Percentiles rank a stretch among this genome's conserved stretches.
Conservation (phyloP, 139 green algal species). For the Micractinium sp. region DNA sequence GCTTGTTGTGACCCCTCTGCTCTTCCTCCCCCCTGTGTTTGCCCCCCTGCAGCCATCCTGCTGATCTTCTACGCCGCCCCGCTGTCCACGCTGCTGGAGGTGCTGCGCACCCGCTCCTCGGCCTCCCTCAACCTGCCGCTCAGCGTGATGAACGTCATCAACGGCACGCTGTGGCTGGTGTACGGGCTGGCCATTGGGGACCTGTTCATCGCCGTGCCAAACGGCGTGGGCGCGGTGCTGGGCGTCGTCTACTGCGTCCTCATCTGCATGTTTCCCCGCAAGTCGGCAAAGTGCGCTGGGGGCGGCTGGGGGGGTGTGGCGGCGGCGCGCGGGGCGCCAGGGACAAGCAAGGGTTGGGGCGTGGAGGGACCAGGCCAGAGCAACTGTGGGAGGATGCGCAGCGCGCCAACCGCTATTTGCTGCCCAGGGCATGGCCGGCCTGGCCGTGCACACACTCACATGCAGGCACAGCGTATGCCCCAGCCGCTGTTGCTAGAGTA, state of each 20-base stretch:
- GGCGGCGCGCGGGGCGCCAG: neutral
- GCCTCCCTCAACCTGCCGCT: constrained; percentile 67
- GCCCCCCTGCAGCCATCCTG: constrained; percentile 43
- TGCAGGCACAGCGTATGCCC: too few relatives aligned
- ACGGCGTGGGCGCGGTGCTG: constrained; percentile 39
- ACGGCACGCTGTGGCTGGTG: constrained; percentile 46
- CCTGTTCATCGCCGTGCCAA: constrained; percentile 66
- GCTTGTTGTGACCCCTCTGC: neutral
- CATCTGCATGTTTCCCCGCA: neutral
- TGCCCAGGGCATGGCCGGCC: too few relatives aligned
- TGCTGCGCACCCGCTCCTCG: constrained; percentile 65
- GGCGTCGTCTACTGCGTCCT: constrained; percentile 20
- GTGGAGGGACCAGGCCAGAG: too few relatives aligned
- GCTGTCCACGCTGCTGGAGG: constrained; percentile 60
- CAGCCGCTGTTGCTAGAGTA: too few relatives aligned
- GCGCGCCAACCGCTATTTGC: too few relatives aligned
- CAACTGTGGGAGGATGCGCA: too few relatives aligned
- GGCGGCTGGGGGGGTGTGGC: neutral
- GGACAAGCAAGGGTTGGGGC: neutral
- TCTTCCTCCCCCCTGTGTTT: too few relatives aligned
- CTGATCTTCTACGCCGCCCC: constrained; percentile 73
- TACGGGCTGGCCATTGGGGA: constrained; percentile 58
- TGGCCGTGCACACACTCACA: too few relatives aligned
- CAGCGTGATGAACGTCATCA: constrained; percentile 64
- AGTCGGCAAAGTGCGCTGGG: neutral